Base-by-base conservation (phyloP, 176 grass and related monocot genomes). In the Bolboschoenus planiculmis region DNA sequence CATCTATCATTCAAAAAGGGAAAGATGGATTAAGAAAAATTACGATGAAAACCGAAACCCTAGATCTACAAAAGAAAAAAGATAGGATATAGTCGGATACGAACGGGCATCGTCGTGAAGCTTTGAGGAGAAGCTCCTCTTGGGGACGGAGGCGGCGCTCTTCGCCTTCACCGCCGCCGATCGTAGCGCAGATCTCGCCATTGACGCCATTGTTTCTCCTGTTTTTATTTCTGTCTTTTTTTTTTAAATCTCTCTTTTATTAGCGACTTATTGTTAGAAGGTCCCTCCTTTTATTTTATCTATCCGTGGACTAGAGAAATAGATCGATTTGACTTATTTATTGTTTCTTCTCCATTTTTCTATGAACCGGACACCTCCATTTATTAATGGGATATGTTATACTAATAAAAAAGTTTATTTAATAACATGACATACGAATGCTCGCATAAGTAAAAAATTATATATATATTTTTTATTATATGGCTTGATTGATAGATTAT, bases 151-250 rank as follows among this genome's bases (percentile, higher is more conserved):
- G 30, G 81, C 84, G 2, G 64, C 44, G 23, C 33, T 54, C 86
- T 82, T 90, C 51, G 77, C 86, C 79, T 87, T 75, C 63, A 78
- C 79, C 86, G 79, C 86, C 79, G 91, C 84, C 7, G 86, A 90
- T 51, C 90, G 88, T 18, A 96, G 78, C 29, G 87, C 88, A 85
- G 90, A 92, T 85, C 86, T 96, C 86, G 93, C 88, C 78, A 89
- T 87, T 78, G 83, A 87, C 66, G 93, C 93, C 93, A 92, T 92
- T 36, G 89, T 54, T 80, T 74, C 54, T 71, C 84, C 34, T 50
- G 55, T 72, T 61, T 78, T 20, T 62, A 29, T 30, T 5, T 65
- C 50, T 62, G 29, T 15, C 55, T 30, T 20, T 29, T n/a, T 81
- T 80, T 16, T 26, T 71, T n/a, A n/a, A 67, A 14, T 79, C 21